These are phyloP conservation scores for Candida mesenterica DNA, from an alignment of 1,139 yeast species.

Conservation along the genomic window DNA sequence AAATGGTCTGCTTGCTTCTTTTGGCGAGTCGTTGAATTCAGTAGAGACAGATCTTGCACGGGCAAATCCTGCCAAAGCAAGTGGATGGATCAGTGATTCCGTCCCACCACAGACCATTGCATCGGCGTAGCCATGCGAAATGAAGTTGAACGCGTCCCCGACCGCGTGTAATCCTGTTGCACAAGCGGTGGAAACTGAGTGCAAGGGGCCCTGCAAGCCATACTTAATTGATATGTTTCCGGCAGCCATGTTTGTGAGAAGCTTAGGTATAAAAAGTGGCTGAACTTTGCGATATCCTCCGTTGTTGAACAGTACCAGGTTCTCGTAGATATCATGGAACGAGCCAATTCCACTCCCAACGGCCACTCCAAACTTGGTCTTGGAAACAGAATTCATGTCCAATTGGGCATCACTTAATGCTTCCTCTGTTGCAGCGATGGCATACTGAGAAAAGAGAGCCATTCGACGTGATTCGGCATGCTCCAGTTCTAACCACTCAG, in stretches of 20 bases:
- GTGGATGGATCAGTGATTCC: conserved; percentile 84
- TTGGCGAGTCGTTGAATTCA: conserved; percentile 58
- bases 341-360: conserved; percentile 96
- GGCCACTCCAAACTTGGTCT: conserved; percentile 57
- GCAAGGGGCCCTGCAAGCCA: conserved; percentile 81
- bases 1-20: conserved; percentile 80
- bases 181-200: conserved; percentile 91
- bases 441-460: conserved; percentile 77
- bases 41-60: conserved; percentile 82
- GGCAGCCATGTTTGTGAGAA: conserved; percentile 90
- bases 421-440: conserved; percentile 71
- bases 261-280: conserved; percentile 82
- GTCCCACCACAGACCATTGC: conserved; percentile 92
- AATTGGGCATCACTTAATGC: conserved; percentile 68
- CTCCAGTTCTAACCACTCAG: conserved; percentile 48
- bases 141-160: conserved; percentile 88
- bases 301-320: conserved; percentile 47
- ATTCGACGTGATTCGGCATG: conserved; percentile 53
- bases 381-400: conserved; percentile 6
- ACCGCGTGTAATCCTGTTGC: conserved; percentile 94
- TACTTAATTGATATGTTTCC: conserved; percentile 83
- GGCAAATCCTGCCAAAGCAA: conserved; percentile 88
- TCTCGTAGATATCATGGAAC: conserved; percentile 68
- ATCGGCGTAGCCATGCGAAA: conserved; percentile 75
- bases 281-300: conserved; percentile 72